Percentiles rank a stretch among this genome's conserved stretches.
These are phyloP conservation scores for Candida ovalis DNA, from an alignment of 805 yeast genomes.

Conservation along the genomic window DNA sequence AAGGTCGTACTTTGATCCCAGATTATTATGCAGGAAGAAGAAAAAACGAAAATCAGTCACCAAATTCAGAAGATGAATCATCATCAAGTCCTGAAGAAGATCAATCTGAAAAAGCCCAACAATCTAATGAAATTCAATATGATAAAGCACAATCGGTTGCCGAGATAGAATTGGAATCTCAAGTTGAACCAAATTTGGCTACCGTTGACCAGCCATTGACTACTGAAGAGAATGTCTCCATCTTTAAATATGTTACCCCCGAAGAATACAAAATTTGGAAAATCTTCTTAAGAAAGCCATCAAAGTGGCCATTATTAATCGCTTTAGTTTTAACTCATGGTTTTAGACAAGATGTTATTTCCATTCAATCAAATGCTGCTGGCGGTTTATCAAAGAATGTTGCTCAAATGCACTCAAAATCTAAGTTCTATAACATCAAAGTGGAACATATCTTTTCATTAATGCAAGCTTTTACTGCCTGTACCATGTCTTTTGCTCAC, in stretches of 20 bases:
- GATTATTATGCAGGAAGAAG: constrained; percentile 69
- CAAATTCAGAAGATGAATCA: constrained; percentile 1
- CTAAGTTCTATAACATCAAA: constrained; percentile 68
- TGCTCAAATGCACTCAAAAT: constrained; percentile 47
- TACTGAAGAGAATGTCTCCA: constrained; percentile 14
- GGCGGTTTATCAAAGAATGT: constrained; percentile 45
- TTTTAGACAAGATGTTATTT: constrained; percentile 59
- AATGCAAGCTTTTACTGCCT: constrained; percentile 68
- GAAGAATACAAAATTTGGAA: constrained; percentile 31
- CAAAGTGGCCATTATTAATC: constrained; percentile 49
- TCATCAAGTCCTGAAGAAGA: constrained; percentile 17
- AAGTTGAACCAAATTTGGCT: background rate
- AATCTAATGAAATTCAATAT: constrained; percentile 15
- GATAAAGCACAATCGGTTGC: constrained; percentile 10
- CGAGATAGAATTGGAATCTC: background rate
- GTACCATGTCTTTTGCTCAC: constrained; percentile 78
- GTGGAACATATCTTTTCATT: constrained; percentile 65
- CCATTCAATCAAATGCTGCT: constrained; percentile 37
- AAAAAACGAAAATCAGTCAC: constrained; percentile 2
- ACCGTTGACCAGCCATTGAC: constrained; percentile 30
- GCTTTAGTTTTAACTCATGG: constrained; percentile 56
- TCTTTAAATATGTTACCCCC: constrained; percentile 8
- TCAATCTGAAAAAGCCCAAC: constrained; percentile 14
- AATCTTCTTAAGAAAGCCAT: constrained; percentile 41
- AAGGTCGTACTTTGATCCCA: constrained; percentile 48